Evolutionary conservation across 2,329 filamentous ascomycete species (phyloP).

Genomic region (Trichocomaceae sp.): DNA sequence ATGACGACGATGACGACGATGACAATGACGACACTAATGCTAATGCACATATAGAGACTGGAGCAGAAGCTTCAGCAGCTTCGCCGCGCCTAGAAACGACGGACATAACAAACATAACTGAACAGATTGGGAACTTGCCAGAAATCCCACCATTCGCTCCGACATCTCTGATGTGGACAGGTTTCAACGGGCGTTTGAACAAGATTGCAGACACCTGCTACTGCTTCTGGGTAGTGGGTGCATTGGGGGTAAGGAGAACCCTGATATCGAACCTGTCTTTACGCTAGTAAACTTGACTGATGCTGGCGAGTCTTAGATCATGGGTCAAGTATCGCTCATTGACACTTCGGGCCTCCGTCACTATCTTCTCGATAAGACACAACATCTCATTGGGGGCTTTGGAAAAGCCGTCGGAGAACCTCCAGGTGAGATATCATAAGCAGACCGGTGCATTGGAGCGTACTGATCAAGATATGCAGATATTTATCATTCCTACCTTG

Average conservation of each 20-base stretch:
- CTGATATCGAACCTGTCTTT: neutral
- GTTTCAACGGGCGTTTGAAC: slow-evolving; percentile 85
- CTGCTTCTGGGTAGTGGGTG: slow-evolving; percentile 79
- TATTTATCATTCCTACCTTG: slow-evolving; percentile 84
- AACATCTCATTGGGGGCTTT: slow-evolving; percentile 79
- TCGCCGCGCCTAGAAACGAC: neutral
- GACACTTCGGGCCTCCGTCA: slow-evolving; percentile 56
- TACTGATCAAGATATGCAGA: slow-evolving; percentile 38
- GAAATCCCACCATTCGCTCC: slow-evolving; percentile 18
- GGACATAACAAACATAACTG: slow-evolving; percentile 17
- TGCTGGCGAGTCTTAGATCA: slow-evolving; percentile 40
- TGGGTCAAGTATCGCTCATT: slow-evolving; percentile 54
- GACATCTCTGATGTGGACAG: slow-evolving; percentile 50
- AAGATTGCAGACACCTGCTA: slow-evolving; percentile 95
- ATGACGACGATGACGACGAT: slow-evolving; percentile 42
- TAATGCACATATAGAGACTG: slow-evolving; percentile 8
- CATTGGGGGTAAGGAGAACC: slow-evolving; percentile 42
- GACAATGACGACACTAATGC: slow-evolving; percentile 24
- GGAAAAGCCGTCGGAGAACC: slow-evolving; percentile 62
- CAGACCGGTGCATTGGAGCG: neutral
- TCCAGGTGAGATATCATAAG: slow-evolving; percentile 48
- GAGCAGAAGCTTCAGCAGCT: neutral
- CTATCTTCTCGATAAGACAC: slow-evolving; percentile 78
- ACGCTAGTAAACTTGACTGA: slow-evolving; percentile 14
- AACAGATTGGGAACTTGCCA: slow-evolving; percentile 25